Evolutionary conservation across 2,329 filamentous ascomycete species (phyloP).

Genomic region (Akanthomyces uredinophilus): DNA sequence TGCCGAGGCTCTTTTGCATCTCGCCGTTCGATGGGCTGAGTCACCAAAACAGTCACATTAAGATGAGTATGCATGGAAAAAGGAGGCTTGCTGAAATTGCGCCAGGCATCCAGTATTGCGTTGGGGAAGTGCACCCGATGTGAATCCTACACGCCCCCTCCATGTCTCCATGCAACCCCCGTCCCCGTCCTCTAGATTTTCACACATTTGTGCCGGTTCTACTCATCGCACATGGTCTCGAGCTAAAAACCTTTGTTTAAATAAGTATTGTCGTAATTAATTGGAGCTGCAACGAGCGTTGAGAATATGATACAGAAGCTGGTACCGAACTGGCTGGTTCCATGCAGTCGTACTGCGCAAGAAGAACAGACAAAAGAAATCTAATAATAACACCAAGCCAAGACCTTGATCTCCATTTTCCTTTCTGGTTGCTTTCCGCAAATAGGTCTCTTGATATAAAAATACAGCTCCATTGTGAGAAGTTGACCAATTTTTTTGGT

Average conservation of each 20-base stretch:
- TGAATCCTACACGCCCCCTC: constrained; percentile 11
- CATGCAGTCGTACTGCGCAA: constrained; percentile 7
- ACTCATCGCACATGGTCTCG: background rate
- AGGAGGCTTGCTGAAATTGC: background rate
- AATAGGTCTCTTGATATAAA: constrained; percentile 2
- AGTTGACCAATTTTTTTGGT: background rate
- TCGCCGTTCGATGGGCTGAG: background rate
- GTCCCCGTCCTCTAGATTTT: constrained; percentile 11
- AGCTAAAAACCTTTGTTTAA: background rate
- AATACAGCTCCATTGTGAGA: constrained; percentile 10
- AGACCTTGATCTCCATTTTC: background rate
- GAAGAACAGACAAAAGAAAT: constrained; percentile 9
- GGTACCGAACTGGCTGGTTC: constrained; percentile 2
- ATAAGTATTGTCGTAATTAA: constrained; percentile 16
- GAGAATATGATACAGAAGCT: constrained; percentile 22
- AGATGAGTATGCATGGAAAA: no score
- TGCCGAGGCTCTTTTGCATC: background rate
- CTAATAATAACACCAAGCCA: constrained; percentile 7
- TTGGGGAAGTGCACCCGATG: background rate
- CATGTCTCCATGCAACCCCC: constrained; percentile 8
- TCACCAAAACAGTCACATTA: background rate
- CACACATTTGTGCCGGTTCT: background rate
- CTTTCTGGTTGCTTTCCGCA: constrained; percentile 11
- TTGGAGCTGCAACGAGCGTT: constrained; percentile 21
- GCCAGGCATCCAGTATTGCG: constrained; percentile 2